A percentile compares a stretch with the other conserved stretches of the same genome.
Conservation (phyloP, 495 filamentous ascomycete species). For the Daldinia concentrica region DNA sequence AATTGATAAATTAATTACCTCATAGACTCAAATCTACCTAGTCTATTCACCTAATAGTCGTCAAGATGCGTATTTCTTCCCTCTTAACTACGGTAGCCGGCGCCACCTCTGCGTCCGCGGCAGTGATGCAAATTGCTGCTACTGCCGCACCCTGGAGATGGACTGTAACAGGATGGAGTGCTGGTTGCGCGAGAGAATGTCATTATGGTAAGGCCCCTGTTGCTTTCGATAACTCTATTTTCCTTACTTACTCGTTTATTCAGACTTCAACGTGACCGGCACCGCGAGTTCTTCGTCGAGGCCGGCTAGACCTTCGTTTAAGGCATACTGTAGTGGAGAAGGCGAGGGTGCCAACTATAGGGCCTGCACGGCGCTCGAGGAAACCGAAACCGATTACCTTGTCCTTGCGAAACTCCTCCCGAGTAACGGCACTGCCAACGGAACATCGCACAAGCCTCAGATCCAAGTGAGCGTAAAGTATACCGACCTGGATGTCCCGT, state of each 20-base stretch:
- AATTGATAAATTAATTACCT: constrained; percentile 13
- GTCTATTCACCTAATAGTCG: background rate
- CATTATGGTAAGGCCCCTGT: constrained; percentile 34
- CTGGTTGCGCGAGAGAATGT: constrained; percentile 37
- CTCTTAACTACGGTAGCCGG: constrained; percentile 32
- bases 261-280: constrained; percentile 45
- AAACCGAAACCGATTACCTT: constrained; percentile 24
- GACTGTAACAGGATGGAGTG: constrained; percentile 45
- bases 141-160: constrained; percentile 28
- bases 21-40: background rate
- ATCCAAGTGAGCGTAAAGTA: constrained; percentile 45
- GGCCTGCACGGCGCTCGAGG: constrained; percentile 28
- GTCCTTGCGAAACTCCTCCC: constrained; percentile 45
- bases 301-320: constrained; percentile 42
- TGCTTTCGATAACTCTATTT: background rate
- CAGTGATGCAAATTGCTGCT: constrained; percentile 35
- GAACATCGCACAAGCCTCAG: constrained; percentile 27
- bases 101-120: constrained; percentile 37
- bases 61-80: constrained; percentile 43
- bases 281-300: constrained; percentile 26
- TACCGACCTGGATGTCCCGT: constrained; percentile 35
- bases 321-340: constrained; percentile 42
- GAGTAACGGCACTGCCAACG: constrained; percentile 26
- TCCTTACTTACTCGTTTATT: constrained; percentile 10
- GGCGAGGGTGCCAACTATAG: constrained; percentile 41